These are phyloP conservation scores for Penium margaritaceum DNA, from an alignment of 139 green algal genomes.

Conservation along the genomic window DNA sequence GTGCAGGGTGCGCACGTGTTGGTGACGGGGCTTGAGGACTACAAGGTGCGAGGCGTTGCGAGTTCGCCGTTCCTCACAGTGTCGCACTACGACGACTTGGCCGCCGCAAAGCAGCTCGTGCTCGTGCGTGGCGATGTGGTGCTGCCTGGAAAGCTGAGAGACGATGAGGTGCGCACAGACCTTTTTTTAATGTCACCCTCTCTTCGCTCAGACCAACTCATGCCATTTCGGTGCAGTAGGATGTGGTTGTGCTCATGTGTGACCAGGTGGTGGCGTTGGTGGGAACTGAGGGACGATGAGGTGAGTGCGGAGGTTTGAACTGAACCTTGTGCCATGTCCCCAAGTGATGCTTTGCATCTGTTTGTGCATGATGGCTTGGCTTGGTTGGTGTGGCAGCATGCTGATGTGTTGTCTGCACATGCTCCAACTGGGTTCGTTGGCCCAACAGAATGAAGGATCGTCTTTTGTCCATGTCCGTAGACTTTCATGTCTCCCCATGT, in stretches of 20 bases:
- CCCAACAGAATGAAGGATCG: too few relatives aligned
- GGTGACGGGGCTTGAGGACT: constrained; percentile 48
- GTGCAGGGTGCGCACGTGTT: too few relatives aligned
- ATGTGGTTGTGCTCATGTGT: neutral
- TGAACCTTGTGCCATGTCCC: neutral
- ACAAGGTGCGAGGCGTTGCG: constrained; percentile 34
- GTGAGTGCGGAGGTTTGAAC: neutral
- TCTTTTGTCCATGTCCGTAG: too few relatives aligned
- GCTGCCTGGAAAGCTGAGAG: constrained; percentile 26
- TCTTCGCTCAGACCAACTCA: too few relatives aligned
- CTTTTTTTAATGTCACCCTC: too few relatives aligned
- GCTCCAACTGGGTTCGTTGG: too few relatives aligned
- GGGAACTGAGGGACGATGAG: neutral
- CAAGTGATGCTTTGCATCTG: neutral
- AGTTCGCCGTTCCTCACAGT: constrained; percentile 38
- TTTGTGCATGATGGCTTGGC: neutral
- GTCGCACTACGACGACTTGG: constrained; percentile 48
- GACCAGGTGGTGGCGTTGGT: neutral
- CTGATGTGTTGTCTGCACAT: neutral
- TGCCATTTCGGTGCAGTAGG: neutral
- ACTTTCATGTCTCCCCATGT: too few relatives aligned
- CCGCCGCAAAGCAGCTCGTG: constrained; percentile 39
- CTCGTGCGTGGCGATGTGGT: constrained; percentile 48
- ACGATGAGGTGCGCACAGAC: constrained; percentile 34
- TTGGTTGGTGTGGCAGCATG: neutral